Conservation (phyloP, 345 rosid species). For the Lagerstroemia speciosa region DNA sequence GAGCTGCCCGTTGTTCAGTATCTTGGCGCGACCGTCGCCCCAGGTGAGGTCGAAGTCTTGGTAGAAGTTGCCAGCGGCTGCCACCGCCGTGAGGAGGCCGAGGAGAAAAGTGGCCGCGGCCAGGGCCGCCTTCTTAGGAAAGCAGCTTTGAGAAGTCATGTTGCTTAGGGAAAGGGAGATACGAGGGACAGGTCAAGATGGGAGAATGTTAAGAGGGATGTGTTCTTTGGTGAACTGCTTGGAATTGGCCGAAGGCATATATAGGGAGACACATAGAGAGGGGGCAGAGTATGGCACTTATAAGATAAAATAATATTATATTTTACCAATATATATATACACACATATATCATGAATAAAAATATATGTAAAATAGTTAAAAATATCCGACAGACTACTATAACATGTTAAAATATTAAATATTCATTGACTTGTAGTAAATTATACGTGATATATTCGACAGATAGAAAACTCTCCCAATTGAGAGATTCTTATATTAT, state of each 20-base stretch:
- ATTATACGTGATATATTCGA: no score
- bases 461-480: no score
- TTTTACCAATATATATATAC: no score
- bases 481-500: no score
- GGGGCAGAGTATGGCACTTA: background rate
- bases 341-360: no score
- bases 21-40: conserved; percentile 53
- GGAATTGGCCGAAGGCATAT: background rate
- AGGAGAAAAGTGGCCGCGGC: no score
- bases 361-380: no score
- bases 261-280: background rate
- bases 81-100: background rate
- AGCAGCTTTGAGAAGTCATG: background rate
- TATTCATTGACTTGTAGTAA: no score
- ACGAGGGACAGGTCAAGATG: background rate
- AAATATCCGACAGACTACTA: no score
- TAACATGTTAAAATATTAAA: no score
- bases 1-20: conserved; percentile 43
- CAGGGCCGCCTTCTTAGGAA: background rate
- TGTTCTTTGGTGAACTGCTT: background rate
- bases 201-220: background rate
- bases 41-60: conserved; percentile 42
- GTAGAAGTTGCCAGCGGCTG: conserved; percentile 29
- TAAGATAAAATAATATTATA: no score
- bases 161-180: background rate